Evolutionary conservation across 768 basidiomycete genomes (phyloP), one percentile per base, ranked within the genome.

Genomic region (Mycena maculata): DNA sequence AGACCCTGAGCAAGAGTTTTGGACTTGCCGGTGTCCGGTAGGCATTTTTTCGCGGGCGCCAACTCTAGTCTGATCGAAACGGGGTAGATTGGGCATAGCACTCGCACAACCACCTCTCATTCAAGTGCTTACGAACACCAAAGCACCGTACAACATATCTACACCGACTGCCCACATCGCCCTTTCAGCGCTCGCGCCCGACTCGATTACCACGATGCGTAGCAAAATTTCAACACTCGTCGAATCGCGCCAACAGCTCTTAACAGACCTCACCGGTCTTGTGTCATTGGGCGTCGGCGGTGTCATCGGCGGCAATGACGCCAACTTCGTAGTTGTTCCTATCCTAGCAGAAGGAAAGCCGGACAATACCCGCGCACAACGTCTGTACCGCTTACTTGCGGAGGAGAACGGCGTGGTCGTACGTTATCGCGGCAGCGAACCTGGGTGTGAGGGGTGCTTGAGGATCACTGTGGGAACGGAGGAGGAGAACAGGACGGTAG

Each of bases 81-180:
- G 1, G 36, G 31, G 9, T 74, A 98, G 95, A 50, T 84, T 99
- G 28, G 98, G 98, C 0, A 88, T 96, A 49, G 94, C 95, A 0
- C 81, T 98, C 60, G 94, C 95, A 7, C 92, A 96, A 65, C 95
- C 95, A 0, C 90, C 94, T 0, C 82, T 99, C 15, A 92, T 98
- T 48, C 96, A 95, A 72, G 85, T 98, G 68, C 88, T 99, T 58
- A 87, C 89, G 65, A 99, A 99, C 77, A 93, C 96, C 28, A 99
- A 99, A 77, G 98, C 97, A 1, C 98, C 98, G 0, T 99, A 99
- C 83, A 98, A 98, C 78, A 89, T 99, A 71, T 96, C 96, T 18
- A 86, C 91, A 0, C 96, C 96, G 0, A 95, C 95, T 8, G 94
- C 97, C 15, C 79, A 88, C 30, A 87, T 98, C 25, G 96, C 95